Conservation (phyloP, 257 asterid genomes). For the Ballota nigra region DNA sequence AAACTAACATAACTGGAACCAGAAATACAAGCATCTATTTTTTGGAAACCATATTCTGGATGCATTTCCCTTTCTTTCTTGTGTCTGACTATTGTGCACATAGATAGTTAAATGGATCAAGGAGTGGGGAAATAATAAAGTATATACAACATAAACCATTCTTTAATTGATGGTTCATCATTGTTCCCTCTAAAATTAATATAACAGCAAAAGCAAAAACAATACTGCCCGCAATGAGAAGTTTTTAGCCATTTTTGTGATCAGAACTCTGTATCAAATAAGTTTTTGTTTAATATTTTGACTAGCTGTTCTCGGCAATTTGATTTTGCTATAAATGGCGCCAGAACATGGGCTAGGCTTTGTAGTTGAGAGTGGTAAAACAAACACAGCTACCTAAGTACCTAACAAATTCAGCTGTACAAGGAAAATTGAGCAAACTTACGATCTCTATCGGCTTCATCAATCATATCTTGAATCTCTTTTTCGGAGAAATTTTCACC, state of each 20-base stretch:
- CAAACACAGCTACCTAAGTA: too few relatives aligned
- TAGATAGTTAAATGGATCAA: background rate
- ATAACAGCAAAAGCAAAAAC: background rate
- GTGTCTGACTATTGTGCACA: background rate
- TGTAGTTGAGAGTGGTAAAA: background rate
- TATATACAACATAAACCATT: background rate
- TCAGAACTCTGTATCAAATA: background rate
- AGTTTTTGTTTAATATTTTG: background rate
- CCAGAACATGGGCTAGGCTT: background rate
- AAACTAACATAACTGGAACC: background rate
- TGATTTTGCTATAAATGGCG: background rate
- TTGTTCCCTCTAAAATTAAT: background rate
- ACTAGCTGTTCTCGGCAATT: background rate
- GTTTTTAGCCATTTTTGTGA: background rate
- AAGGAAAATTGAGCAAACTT: constrained; percentile 35
- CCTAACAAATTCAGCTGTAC: background rate
- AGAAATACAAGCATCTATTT: background rate
- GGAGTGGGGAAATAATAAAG: background rate
- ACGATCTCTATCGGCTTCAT: constrained; percentile 95
- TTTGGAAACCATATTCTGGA: background rate
- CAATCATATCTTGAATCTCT: constrained; percentile 91
- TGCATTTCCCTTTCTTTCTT: background rate
- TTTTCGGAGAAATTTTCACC: constrained; percentile 67
- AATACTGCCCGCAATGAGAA: background rate
- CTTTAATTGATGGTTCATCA: background rate